Base-by-base conservation (phyloP, 2,329 filamentous ascomycete genomes). In the Ophioceras dolichostomum region DNA sequence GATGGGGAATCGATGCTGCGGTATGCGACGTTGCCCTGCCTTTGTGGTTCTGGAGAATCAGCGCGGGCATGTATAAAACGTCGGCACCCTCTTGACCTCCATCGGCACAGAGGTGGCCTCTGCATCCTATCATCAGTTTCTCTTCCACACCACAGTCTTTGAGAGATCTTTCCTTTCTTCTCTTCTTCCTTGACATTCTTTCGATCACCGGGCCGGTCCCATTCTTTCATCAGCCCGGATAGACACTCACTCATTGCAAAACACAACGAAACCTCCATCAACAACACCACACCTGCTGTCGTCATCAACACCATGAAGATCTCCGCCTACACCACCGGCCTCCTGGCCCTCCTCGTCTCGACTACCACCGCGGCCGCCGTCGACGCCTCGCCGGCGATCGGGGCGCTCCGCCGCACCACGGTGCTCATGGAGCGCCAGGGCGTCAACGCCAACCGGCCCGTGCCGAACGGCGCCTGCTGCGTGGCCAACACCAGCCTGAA, bases 381-480 rank as follows among this genome's bases (percentile, higher is more conserved):
- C 38, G 33, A 34, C 30, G 40, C 43, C 24, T 39, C 34, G 9
- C 46, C 45, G 24, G 39, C 34, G 4, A 43, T 47, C 12, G 49
- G 46, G 37, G 37, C 46, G 5, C n/a, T n/a, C n/a, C 50, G 49
- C 35, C 46, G 48, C n/a, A 40, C 44, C 31, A 32, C 36, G 12
- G n/a, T 42, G 36, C 38, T 54, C 36, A 39, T 41, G 18, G 46
- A 47, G 26, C 52, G 50, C 33, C 55, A 57, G 45, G 36, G 36
- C 10, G 36, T 17, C 30, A 60, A 60, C 48, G 47, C 37, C 30
- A 49, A 51, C 47, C 50, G 57, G 13, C 56, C 56, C 12, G 52
- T 57, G 10, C 53, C 57, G 21, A 47, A 32, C 21, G 57, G 57
- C 27, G 43, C 44, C 24, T 60, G 57, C 52, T 60, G 57, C 43